A percentile compares a stretch with the other conserved stretches of the same genome.
Conservation (phyloP, 805 yeast genomes). For the Myxozyma sirexii region DNA sequence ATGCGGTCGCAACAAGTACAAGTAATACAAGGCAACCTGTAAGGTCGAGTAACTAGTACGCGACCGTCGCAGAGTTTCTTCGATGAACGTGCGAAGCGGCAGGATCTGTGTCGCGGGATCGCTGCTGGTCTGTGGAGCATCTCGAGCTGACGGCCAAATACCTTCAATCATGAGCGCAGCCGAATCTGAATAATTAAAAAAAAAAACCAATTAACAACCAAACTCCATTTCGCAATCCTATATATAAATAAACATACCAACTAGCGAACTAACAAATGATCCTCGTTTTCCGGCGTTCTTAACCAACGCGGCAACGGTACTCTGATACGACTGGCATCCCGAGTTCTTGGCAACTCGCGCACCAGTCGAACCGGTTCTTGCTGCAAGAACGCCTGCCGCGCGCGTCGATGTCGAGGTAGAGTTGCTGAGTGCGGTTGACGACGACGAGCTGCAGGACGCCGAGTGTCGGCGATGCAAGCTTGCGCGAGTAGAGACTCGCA, state of each 20-base stretch:
- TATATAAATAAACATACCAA: constrained; percentile 33
- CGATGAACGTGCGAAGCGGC: constrained; percentile 44
- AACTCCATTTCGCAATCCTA: no score
- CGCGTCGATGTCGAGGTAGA: neutral
- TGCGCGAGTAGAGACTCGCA: neutral
- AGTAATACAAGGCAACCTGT: constrained; percentile 67
- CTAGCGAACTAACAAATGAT: constrained; percentile 25
- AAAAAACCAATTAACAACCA: neutral
- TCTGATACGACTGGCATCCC: neutral
- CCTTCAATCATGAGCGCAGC: constrained; percentile 39
- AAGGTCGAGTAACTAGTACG: constrained; percentile 63
- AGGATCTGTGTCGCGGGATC: constrained; percentile 38
- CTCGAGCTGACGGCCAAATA: constrained; percentile 43
- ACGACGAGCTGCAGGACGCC: constrained; percentile 11
- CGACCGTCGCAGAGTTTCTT: constrained; percentile 51
- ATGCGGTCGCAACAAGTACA: constrained; percentile 51
- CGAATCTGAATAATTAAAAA: constrained; percentile 29
- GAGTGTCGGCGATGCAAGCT: constrained; percentile 24
- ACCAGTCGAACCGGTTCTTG: neutral
- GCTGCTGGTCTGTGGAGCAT: constrained; percentile 31
- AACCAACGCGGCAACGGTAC: constrained; percentile 11
- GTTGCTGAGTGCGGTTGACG: neutral
- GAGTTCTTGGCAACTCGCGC: constrained; percentile 4
- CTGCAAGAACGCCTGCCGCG: constrained; percentile 3
- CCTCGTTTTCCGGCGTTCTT: constrained; percentile 16